These are phyloP conservation scores for Rhizopogon salebrosus DNA, from an alignment of 768 basidiomycete genomes.

Conservation along the genomic window DNA sequence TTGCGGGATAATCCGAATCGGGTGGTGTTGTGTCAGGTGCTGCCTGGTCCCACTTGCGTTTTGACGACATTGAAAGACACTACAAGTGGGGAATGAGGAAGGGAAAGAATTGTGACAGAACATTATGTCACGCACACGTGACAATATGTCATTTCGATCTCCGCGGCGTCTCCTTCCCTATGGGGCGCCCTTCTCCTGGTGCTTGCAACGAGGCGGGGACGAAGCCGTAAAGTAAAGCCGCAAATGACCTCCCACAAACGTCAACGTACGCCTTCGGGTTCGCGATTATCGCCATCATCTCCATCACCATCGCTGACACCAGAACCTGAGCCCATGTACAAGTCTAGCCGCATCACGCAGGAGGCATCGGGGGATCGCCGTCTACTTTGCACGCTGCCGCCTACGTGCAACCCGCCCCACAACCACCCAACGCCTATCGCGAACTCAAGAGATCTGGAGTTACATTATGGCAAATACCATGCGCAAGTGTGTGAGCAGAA, in stretches of 20 bases:
- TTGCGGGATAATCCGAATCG: conserved; percentile 38
- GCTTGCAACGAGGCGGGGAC: conserved; percentile 4
- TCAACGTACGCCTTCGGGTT: conserved; percentile 18
- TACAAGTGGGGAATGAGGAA: background rate
- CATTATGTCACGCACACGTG: conserved; percentile 9
- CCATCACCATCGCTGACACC: conserved; percentile 27
- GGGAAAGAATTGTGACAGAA: conserved; percentile 1
- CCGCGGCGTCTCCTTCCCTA: conserved; percentile 12
- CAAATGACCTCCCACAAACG: conserved; percentile 28
- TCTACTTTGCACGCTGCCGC: conserved; percentile 71
- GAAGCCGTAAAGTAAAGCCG: conserved; percentile 2
- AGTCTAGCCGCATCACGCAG: conserved; percentile 26
- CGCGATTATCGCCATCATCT: conserved; percentile 23
- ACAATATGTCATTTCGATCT: conserved; percentile 10
- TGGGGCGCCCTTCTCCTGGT: background rate
- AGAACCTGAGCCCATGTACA: conserved; percentile 26
- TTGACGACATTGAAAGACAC: conserved; percentile 48
- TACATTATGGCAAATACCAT: conserved; percentile 80
- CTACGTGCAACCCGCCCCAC: conserved; percentile 66
- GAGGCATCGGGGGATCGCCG: conserved; percentile 26
- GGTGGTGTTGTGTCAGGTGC: conserved; percentile 38
- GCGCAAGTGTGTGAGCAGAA: conserved; percentile 73
- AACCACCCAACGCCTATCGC: conserved; percentile 56
- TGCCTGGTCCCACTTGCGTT: conserved; percentile 81
- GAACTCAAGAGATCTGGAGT: conserved; percentile 66